Percentiles rank a stretch among this genome's conserved stretches.
Evolutionary conservation across 2,329 filamentous ascomycete species (phyloP).

Genomic region (Sarocladium oryzae): DNA sequence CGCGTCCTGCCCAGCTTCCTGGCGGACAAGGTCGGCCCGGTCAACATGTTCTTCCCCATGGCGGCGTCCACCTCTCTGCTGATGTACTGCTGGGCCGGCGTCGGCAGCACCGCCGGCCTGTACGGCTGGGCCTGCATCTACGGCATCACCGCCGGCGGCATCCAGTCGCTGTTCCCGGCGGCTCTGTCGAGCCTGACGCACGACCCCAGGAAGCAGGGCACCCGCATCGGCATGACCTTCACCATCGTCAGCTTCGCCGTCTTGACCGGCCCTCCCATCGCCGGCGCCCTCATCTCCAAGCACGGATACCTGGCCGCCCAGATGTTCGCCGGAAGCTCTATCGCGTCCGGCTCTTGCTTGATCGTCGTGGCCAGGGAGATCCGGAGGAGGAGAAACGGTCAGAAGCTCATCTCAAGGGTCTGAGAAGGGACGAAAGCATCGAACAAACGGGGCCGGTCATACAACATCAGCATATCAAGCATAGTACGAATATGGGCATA

Average conservation of each 20-base stretch:
- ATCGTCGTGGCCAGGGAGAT: slow-evolving; percentile 31
- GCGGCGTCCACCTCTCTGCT: slow-evolving; percentile 29
- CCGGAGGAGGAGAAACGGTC: slow-evolving; percentile 29
- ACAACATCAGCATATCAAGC: too few species aligned
- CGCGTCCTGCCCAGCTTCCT: slow-evolving; percentile 50
- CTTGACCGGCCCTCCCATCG: slow-evolving; percentile 46
- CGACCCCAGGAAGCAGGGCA: slow-evolving; percentile 43
- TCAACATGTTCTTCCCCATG: slow-evolving; percentile 52
- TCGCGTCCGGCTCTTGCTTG: slow-evolving; percentile 35
- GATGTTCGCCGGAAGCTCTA: slow-evolving; percentile 35
- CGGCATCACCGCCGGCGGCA: slow-evolving; percentile 51
- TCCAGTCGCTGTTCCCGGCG: slow-evolving; percentile 34
- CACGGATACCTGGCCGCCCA: slow-evolving; percentile 37
- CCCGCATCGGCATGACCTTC: slow-evolving; percentile 52
- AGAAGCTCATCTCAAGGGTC: slow-evolving; percentile 35
- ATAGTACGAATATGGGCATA: too few species aligned
- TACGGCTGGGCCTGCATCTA: slow-evolving; percentile 55
- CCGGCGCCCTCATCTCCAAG: slow-evolving; percentile 39
- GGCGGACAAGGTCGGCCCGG: slow-evolving; percentile 48
- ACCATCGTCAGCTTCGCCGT: slow-evolving; percentile 47
- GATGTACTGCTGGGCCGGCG: slow-evolving; percentile 51
- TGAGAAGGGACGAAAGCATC: too few species aligned
- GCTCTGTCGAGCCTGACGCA: slow-evolving; percentile 46
- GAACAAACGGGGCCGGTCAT: too few species aligned
- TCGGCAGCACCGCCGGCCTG: slow-evolving; percentile 39